Evolutionary conservation across 495 filamentous ascomycete genomes (phyloP).

Genomic region (Aspergillus cristatus): DNA sequence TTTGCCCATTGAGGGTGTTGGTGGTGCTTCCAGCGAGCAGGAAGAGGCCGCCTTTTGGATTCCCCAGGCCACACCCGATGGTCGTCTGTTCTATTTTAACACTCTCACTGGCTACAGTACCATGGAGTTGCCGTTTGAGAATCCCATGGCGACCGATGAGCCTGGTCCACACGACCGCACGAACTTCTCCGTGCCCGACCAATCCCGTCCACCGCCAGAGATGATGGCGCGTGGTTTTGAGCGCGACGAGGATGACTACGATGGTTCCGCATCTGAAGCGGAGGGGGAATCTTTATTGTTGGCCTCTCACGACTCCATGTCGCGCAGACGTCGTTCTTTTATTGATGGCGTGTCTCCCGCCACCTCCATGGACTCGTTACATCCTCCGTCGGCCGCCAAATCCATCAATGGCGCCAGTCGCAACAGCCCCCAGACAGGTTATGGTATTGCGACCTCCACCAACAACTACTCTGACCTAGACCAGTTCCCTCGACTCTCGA

Average conservation of each 20-base stretch:
- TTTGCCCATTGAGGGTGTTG: conserved; percentile 61
- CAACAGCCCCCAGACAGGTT: conserved; percentile 15
- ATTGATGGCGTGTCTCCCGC: conserved; percentile 76
- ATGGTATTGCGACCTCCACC: conserved; percentile 18
- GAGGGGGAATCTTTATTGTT: conserved; percentile 59
- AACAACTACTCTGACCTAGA: conserved; percentile 28
- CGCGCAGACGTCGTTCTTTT: conserved; percentile 54
- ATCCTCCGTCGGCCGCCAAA: conserved; percentile 46
- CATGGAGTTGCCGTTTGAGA: conserved; percentile 88
- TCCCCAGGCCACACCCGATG: conserved; percentile 90
- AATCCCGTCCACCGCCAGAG: conserved; percentile 87
- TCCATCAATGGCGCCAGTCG: conserved; percentile 18
- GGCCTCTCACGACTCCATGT: conserved; percentile 48
- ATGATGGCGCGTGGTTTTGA: conserved; percentile 79
- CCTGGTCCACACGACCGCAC: conserved; percentile 78
- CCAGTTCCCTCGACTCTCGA: conserved; percentile 34
- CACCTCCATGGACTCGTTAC: conserved; percentile 86
- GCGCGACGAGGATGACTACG: conserved; percentile 75
- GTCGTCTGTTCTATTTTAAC: conserved; percentile 95
- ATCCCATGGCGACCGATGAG: conserved; percentile 71
- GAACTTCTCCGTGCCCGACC: conserved; percentile 79
- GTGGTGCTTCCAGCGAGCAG: conserved; percentile 51
- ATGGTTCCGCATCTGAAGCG: conserved; percentile 78
- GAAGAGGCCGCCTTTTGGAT: conserved; percentile 97
- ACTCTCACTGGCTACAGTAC: conserved; percentile 88